A percentile compares a stretch with the other conserved stretches of the same genome.
phyloP scores from a whole-genome alignment of 2,329 filamentous ascomycete species.

The Xylaria multiplex region DNA sequence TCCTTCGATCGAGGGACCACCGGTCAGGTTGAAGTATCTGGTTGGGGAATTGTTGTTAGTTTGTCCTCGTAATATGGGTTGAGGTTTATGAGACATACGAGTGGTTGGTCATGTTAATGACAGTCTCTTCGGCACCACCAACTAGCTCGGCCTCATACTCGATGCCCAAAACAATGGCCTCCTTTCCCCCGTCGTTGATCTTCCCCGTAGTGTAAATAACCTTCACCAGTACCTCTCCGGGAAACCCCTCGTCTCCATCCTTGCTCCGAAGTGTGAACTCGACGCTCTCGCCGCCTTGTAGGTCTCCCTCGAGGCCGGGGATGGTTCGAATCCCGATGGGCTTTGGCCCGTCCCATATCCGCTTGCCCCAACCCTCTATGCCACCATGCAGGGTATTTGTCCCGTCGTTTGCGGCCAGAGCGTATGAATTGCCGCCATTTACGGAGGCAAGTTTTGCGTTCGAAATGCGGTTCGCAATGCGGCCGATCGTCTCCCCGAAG shows the following conservation, averaged over 20 bases:
- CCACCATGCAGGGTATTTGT: constrained; percentile 81
- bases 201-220: constrained; percentile 83
- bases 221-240: constrained; percentile 80
- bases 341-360: constrained; percentile 77
- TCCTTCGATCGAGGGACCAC: constrained; percentile 62
- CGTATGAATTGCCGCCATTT: constrained; percentile 74
- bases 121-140: constrained; percentile 84
- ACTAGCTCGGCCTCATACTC: constrained; percentile 91
- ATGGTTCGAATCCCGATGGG: constrained; percentile 64
- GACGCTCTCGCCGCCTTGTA: constrained; percentile 71
- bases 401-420: constrained; percentile 79
- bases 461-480: constrained; percentile 81
- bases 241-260: constrained; percentile 90
- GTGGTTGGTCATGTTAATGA: constrained; percentile 94
- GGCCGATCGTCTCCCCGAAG: constrained; percentile 95
- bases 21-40: constrained; percentile 73
- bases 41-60: constrained; percentile 10
- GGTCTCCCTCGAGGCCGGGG: constrained; percentile 59
- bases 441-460: constrained; percentile 75
- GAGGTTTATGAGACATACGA: constrained; percentile 64
- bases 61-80: not conserved
- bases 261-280: constrained; percentile 73
- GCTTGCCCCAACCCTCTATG: constrained; percentile 81
- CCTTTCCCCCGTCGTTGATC: constrained; percentile 68
- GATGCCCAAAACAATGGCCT: constrained; percentile 78